A percentile compares a stretch with the other conserved stretches of the same genome.
Evolutionary conservation across 176 grass and related monocot genomes (phyloP).

Genomic region (Tillandsia fasciculata): DNA sequence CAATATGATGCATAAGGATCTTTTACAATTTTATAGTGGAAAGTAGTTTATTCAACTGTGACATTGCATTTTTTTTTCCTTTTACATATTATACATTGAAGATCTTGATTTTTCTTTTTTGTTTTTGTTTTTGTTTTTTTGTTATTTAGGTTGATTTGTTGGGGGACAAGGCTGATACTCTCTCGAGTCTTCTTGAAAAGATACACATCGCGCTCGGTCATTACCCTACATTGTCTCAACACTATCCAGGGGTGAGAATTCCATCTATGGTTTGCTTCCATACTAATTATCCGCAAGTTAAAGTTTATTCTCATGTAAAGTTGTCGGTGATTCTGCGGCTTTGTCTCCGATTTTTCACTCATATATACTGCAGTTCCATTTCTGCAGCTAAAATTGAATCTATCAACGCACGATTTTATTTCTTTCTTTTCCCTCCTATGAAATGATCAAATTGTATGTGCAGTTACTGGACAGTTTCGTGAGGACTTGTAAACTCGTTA

Average conservation of each 20-base stretch:
- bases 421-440: no score
- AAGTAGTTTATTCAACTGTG: no score
- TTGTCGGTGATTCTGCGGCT: not conserved
- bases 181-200: constrained; percentile 18
- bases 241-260: constrained; percentile 24
- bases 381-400: not conserved
- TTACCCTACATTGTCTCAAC: constrained; percentile 19
- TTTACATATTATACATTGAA: not conserved
- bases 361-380: not conserved
- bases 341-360: not conserved
- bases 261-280: not conserved
- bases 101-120: not conserved
- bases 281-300: not conserved
- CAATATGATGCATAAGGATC: no score
- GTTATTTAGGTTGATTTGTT: constrained; percentile 13
- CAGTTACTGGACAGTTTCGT: constrained; percentile 77
- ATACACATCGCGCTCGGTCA: constrained; percentile 20
- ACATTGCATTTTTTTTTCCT: not conserved
- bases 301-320: not conserved
- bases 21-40: no score
- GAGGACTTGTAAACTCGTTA: constrained; percentile 74
- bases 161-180: constrained; percentile 18
- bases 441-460: constrained; percentile 5
- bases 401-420: not conserved
- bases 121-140: no score